Evolutionary conservation across 306 rosid genomes (phyloP).

Genomic region (Trichosanthes truncata): DNA sequence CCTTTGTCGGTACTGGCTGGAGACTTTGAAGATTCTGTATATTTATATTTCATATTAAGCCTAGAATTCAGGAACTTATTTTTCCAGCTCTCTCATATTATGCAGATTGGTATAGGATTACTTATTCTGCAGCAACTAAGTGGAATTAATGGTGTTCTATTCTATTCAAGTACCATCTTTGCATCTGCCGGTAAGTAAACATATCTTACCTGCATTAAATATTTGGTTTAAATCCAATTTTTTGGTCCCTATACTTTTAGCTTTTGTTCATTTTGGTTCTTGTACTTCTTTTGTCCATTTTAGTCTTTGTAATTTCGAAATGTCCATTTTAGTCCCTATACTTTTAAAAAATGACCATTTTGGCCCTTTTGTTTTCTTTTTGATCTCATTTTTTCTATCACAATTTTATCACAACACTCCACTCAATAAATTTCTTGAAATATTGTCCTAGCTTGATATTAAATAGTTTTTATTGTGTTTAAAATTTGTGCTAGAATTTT

Average conservation of each 20-base stretch:
- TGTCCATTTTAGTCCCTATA: neutral
- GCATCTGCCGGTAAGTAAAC: constrained; percentile 43
- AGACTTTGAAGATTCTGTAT: constrained; percentile 7
- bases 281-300: too few relatives aligned
- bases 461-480: neutral
- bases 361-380: neutral
- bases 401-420: neutral
- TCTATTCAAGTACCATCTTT: constrained; percentile 80
- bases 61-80: constrained; percentile 14
- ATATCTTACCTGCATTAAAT: neutral
- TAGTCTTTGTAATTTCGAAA: too few relatives aligned
- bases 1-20: constrained; percentile 59
- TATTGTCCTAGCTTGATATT: neutral
- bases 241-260: neutral
- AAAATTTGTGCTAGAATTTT: neutral
- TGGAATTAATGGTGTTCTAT: constrained; percentile 83
- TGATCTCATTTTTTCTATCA: neutral
- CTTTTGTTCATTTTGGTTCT: neutral
- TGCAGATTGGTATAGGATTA: constrained; percentile 87
- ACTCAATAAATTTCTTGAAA: neutral
- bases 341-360: neutral
- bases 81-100: constrained; percentile 18
- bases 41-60: constrained; percentile 5
- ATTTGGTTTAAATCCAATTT: neutral
- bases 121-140: constrained; percentile 88